phyloP scores from a whole-genome alignment of 2,329 filamentous ascomycete species.

The Talaromyces sp. region DNA sequence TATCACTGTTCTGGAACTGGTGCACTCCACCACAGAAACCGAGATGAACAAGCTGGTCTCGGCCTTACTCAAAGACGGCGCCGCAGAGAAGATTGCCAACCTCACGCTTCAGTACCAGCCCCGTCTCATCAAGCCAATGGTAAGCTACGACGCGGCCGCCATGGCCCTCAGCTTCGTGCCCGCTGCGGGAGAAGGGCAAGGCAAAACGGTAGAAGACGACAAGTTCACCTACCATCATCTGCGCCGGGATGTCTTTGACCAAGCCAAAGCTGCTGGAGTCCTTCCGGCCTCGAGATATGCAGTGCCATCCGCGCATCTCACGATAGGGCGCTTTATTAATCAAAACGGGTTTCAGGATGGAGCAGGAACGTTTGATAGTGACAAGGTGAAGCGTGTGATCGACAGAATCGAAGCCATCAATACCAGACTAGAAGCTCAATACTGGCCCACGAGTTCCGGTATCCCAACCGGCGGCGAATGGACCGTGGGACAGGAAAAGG shows the following conservation, averaged over 20 bases:
- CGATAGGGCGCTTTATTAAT: constrained; percentile 72
- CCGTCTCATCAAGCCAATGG: constrained; percentile 71
- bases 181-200: constrained; percentile 56
- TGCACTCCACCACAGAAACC: constrained; percentile 66
- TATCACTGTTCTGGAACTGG: constrained; percentile 76
- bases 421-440: constrained; percentile 61
- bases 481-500: constrained; percentile 80
- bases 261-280: constrained; percentile 58
- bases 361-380: constrained; percentile 33
- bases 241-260: constrained; percentile 66
- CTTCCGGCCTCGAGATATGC: constrained; percentile 73
- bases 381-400: constrained; percentile 60
- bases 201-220: constrained; percentile 47
- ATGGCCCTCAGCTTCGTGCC: constrained; percentile 84
- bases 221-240: constrained; percentile 86
- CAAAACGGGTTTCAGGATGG: constrained; percentile 48
- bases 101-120: constrained; percentile 63
- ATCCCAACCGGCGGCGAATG: constrained; percentile 60
- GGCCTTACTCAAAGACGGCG: constrained; percentile 45
- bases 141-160: constrained; percentile 80
- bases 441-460: constrained; percentile 55
- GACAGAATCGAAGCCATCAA: constrained; percentile 71
- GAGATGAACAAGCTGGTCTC: constrained; percentile 62
- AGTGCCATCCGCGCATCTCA: constrained; percentile 84
- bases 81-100: constrained; percentile 55